These are phyloP conservation scores for Sonneratia caseolaris DNA, from an alignment of 345 rosid species.

Conservation along the genomic window DNA sequence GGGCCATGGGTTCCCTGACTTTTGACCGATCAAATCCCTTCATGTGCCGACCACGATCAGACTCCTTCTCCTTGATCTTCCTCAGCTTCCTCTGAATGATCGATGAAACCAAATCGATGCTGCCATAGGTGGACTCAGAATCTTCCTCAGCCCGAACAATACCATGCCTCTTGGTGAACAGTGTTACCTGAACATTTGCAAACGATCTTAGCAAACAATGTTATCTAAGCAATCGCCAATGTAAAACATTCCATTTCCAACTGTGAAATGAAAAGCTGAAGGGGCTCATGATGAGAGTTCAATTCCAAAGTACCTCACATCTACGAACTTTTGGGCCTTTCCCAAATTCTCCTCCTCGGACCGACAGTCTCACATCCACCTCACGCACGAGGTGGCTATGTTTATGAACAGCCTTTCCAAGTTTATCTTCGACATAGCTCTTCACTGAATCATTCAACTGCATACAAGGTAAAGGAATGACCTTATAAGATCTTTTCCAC, in stretches of 20 bases:
- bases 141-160: conserved; percentile 87
- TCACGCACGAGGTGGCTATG: conserved; percentile 78
- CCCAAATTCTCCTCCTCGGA: conserved; percentile 88
- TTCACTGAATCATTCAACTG: conserved; percentile 71
- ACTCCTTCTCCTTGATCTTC: conserved; percentile 93
- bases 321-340: conserved; percentile 79
- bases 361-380: conserved; percentile 84
- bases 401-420: conserved; percentile 79
- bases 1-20: conserved; percentile 45
- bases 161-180: conserved; percentile 87
- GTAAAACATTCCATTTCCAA: not conserved
- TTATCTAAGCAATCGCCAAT: not conserved
- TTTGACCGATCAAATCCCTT: conserved; percentile 61
- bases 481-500: not conserved
- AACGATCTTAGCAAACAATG: too few relatives aligned
- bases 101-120: conserved; percentile 79
- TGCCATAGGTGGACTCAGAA: conserved; percentile 59
- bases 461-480: not conserved
- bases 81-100: conserved; percentile 74
- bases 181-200: conserved; percentile 42
- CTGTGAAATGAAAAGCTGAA: not conserved
- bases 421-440: conserved; percentile 75
- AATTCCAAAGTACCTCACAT: conserved; percentile 60
- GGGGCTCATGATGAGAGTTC: not conserved
- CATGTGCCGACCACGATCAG: conserved; percentile 91